Base-by-base conservation (phyloP, 768 basidiomycete genomes). In the Phanerodontia chrysosporium region DNA sequence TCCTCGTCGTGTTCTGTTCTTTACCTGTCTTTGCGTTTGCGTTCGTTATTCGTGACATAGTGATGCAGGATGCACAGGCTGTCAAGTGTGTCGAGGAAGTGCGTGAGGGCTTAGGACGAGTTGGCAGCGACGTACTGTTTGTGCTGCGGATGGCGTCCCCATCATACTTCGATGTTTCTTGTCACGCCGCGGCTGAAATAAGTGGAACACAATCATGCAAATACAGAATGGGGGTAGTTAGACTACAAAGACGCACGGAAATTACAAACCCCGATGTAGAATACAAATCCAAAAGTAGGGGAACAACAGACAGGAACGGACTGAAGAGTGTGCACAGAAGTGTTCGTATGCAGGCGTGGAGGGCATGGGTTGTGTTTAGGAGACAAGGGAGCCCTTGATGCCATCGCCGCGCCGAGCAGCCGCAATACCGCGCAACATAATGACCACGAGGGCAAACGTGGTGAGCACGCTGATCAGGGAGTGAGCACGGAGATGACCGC, bases 371-470 rank as follows among this genome's bases (percentile, higher is more conserved):
- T 22, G 21, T 22, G 51, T 42, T 53, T 22, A 53, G 2, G 52
- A 30, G 3, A 53, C 35, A 13, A 53, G 32, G 21, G 30, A 18
- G 22, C 87, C 89, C 13, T 76, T 76, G 60, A 80, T 76, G 3
- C 90, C 89, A 59, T 88, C 88, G 14, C 91, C 91, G 22, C 83
- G 78, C 18, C 82, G 79, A 9, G 83, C 77, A 22, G 83, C 77
- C 35, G 74, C 55, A 42, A 90, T 78, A 21, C 82, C 89, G 18
- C 87, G 84, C 25, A 84, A 62, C 58, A 89, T 71, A 57, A 86
- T 80, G 18, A 83, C 66, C 49, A 88, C 61, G 46, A 91, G 71
- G 0, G 83, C 74, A 56, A 90, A 73, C 0, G 88, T 89, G 18
- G 85, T 73, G 42, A 91, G 59, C 25, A 87, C 75, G 84, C 90